These are phyloP conservation scores for Annona cherimola DNA, from an alignment of 164 flowering plant species.

Conservation along the genomic window DNA sequence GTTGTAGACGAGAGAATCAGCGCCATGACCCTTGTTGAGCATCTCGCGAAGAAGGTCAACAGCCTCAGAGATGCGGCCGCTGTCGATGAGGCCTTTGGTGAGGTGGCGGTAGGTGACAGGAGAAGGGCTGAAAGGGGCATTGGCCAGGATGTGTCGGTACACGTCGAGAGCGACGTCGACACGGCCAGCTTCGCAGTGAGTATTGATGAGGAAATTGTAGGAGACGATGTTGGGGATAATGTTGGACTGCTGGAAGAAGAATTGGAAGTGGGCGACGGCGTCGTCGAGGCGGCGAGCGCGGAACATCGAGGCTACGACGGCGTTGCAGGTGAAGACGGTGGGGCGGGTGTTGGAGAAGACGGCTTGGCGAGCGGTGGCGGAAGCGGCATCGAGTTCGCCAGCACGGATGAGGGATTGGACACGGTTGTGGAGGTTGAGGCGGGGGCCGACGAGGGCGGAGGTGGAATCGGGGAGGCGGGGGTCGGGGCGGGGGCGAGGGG, in stretches of 20 bases:
- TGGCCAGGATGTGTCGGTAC: constrained; percentile 40
- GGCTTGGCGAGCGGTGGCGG: constrained; percentile 57
- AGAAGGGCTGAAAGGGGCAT: constrained; percentile 72
- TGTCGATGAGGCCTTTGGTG: constrained; percentile 61
- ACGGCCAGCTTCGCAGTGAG: constrained; percentile 52
- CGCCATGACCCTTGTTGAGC: constrained; percentile 67
- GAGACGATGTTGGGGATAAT: constrained; percentile 74
- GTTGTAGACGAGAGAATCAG: constrained; percentile 71
- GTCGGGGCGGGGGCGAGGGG: constrained; percentile 41
- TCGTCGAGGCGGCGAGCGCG: constrained; percentile 50
- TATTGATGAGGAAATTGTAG: constrained; percentile 56
- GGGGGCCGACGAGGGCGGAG: constrained; percentile 59
- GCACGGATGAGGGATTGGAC: constrained; percentile 81
- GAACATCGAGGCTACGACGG: constrained; percentile 70
- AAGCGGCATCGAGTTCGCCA: constrained; percentile 62
- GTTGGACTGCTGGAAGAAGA: constrained; percentile 47
- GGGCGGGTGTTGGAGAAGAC: constrained; percentile 63
- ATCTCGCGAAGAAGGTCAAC: constrained; percentile 62
- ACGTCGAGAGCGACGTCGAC: constrained; percentile 49
- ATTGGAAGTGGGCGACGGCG: constrained; percentile 52
- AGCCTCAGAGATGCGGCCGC: constrained; percentile 52
- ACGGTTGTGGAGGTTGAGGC: constrained; percentile 77
- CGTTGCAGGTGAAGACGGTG: constrained; percentile 86
- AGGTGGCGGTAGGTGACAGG: constrained; percentile 60
- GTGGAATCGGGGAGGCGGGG: constrained; percentile 79